phyloP scores from a whole-genome alignment of 2,329 filamentous ascomycete species.

The Ophiocordyceps unilateralis region DNA sequence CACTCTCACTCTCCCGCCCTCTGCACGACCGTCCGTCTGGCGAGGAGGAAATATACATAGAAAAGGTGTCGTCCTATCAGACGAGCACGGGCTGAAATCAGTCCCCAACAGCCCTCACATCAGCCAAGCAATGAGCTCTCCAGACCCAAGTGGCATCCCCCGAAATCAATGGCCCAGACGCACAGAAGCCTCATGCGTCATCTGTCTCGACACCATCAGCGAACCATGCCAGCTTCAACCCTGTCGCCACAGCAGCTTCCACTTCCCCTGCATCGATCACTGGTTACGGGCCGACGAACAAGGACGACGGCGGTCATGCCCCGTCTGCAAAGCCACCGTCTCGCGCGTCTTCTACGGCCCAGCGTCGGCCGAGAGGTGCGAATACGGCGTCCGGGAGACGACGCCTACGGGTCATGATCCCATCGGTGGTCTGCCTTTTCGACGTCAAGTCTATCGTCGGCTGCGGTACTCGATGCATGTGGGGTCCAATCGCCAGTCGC shows the following conservation, averaged over 20 bases:
- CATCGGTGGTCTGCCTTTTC: constrained; percentile 18
- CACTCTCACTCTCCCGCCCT: no score
- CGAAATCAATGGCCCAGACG: no score
- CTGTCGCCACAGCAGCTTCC: constrained; percentile 67
- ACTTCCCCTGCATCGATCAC: constrained; percentile 67
- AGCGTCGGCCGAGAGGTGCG: constrained; percentile 25
- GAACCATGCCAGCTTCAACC: constrained; percentile 57
- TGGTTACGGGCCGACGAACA: constrained; percentile 52
- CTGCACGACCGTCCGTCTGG: no score
- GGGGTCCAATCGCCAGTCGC: constrained; percentile 62
- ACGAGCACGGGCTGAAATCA: no score
- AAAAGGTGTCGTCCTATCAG: no score
- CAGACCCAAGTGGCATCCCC: no score
- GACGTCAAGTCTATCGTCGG: constrained; percentile 56
- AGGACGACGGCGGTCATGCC: constrained; percentile 35
- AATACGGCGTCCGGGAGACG: constrained; percentile 31
- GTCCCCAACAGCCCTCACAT: no score
- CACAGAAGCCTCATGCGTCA: constrained; percentile 40
- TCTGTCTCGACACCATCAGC: constrained; percentile 64
- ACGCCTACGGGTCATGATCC: no score
- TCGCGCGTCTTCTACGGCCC: constrained; percentile 49
- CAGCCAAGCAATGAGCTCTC: no score
- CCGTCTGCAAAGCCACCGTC: constrained; percentile 52
- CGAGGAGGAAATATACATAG: no score
- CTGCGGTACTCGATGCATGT: constrained; percentile 65